Percentiles rank a stretch among this genome's conserved stretches.
These are phyloP conservation scores for Juglanconis juglandina DNA, from an alignment of 2,329 filamentous ascomycete species.

Conservation along the genomic window DNA sequence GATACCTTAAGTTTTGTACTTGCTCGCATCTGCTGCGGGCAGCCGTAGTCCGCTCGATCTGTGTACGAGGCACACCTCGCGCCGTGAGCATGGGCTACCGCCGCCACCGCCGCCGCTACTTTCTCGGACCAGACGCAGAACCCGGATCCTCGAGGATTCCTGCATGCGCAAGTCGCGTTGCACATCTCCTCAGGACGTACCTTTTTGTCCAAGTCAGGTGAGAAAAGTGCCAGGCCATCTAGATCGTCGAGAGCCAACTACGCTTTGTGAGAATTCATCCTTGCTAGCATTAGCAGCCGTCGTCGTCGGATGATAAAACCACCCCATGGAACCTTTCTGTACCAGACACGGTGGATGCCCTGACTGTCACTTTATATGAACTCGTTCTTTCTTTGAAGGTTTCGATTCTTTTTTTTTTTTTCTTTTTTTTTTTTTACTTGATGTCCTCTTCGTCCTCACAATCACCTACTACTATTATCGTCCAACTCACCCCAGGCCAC, in stretches of 20 bases:
- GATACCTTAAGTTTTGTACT: slow-evolving; percentile 11
- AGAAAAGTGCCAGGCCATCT: background rate
- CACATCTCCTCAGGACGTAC: background rate
- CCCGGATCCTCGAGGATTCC: background rate
- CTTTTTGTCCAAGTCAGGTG: background rate
- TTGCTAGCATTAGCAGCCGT: background rate
- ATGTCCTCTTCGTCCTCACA: background rate
- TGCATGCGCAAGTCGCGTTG: background rate
- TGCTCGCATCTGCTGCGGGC: slow-evolving; percentile 3
- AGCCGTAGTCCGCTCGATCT: slow-evolving; percentile 14
- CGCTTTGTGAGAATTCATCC: background rate
- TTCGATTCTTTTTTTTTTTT: background rate
- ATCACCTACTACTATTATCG: background rate
- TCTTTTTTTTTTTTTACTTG: background rate
- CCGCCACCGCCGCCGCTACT: background rate
- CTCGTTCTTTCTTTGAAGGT: background rate
- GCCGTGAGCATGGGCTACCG: slow-evolving; percentile 1
- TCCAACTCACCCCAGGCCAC: no score
- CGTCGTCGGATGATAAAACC: background rate
- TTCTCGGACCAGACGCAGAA: background rate
- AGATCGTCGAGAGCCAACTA: background rate
- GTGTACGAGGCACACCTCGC: slow-evolving; percentile 8
- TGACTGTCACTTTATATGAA: background rate
- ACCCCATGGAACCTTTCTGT: background rate
- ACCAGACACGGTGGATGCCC: background rate